Evolutionary conservation across 129 eudicot species (phyloP).

Genomic region (Helianthus annuus): HanXRQr2.0-SUNRISE NC_035448.2:6540609-6541108

Average conservation of each 20-base stretch:
- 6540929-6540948: too few relatives aligned
- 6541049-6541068: too few relatives aligned
- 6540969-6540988: too few relatives aligned
- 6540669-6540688: constrained; percentile 77
- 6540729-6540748: constrained; percentile 94
- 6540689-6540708: constrained; percentile 88
- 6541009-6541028: too few relatives aligned
- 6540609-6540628: constrained; percentile 78
- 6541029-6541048: too few relatives aligned
- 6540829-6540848: not conserved
- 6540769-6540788: constrained; percentile 70
- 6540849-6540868: not conserved
- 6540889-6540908: too few relatives aligned
- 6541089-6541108: too few relatives aligned
- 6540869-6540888: too few relatives aligned
- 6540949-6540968: too few relatives aligned
- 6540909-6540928: too few relatives aligned
- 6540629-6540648: constrained; percentile 67
- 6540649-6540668: constrained; percentile 62
- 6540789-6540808: constrained; percentile 85
- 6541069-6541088: too few relatives aligned
- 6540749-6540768: constrained; percentile 97
- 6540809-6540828: constrained; percentile 76
- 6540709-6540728: constrained; percentile 68
- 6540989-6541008: too few relatives aligned